A percentile compares a stretch with the other conserved stretches of the same genome.
These are phyloP conservation scores for Penicillium pulvis DNA, from an alignment of 495 filamentous ascomycete genomes.

Conservation along the genomic window DNA sequence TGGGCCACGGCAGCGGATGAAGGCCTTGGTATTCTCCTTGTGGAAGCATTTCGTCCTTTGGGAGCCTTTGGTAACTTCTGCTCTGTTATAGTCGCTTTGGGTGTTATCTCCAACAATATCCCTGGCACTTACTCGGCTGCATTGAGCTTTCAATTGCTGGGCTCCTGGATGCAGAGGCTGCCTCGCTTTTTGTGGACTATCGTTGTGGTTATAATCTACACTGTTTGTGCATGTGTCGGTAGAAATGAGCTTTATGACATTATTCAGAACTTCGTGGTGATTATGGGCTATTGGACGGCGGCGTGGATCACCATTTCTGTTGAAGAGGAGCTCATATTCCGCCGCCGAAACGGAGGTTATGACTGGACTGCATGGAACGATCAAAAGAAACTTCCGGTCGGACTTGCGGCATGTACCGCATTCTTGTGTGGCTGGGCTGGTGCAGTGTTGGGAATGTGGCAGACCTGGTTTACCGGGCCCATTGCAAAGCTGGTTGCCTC, in stretches of 20 bases:
- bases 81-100: slow-evolving; percentile 59
- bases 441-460: slow-evolving; percentile 58
- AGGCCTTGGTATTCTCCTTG: slow-evolving; percentile 42
- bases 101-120: slow-evolving; percentile 62
- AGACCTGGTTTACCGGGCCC: slow-evolving; percentile 41
- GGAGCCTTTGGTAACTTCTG: slow-evolving; percentile 65
- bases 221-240: slow-evolving; percentile 57
- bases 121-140: slow-evolving; percentile 61
- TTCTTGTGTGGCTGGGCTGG: slow-evolving; percentile 63
- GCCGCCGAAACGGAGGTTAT: slow-evolving; percentile 41
- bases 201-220: slow-evolving; percentile 49
- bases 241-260: slow-evolving; percentile 52
- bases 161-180: slow-evolving; percentile 41
- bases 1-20: background rate
- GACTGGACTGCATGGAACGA: slow-evolving; percentile 58
- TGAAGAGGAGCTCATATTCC: slow-evolving; percentile 59
- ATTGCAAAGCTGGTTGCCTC: slow-evolving; percentile 59
- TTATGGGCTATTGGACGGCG: slow-evolving; percentile 65
- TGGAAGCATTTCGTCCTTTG: slow-evolving; percentile 55
- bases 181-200: slow-evolving; percentile 58
- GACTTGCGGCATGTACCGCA: slow-evolving; percentile 53
- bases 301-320: slow-evolving; percentile 56
- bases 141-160: slow-evolving; percentile 58
- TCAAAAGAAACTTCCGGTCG: slow-evolving; percentile 50
- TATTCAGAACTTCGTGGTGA: slow-evolving; percentile 60